Percentiles rank a stretch among this genome's conserved stretches.
Conservation (phyloP, 208 protist genomes). For the Leishmania mexicana region DNA sequence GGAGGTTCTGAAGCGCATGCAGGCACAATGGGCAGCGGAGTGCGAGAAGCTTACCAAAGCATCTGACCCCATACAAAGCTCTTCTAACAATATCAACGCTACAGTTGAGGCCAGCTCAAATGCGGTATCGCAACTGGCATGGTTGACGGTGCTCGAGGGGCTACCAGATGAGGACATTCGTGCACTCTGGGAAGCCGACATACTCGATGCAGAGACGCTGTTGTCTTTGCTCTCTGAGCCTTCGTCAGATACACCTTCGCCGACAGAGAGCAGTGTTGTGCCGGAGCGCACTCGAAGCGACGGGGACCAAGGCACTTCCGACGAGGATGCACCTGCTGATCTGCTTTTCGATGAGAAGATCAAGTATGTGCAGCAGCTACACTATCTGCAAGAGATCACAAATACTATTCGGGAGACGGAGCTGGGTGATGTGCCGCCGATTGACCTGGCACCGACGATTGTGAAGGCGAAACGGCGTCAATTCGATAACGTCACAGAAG, state of each 20-base stretch:
- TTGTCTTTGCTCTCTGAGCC: constrained; percentile 16
- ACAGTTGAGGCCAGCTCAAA: neutral
- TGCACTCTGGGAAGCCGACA: constrained; percentile 45
- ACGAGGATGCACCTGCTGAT: neutral
- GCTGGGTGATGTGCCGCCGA: constrained; percentile 35
- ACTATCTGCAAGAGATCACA: constrained; percentile 55
- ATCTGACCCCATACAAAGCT: neutral
- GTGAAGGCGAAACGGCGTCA: constrained; percentile 51
- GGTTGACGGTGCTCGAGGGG: constrained; percentile 57
- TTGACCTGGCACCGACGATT: constrained; percentile 64
- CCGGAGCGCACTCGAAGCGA: neutral
- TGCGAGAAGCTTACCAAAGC: constrained; percentile 3
- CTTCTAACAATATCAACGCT: neutral
- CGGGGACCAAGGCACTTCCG: neutral
- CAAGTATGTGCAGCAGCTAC: constrained; percentile 36
- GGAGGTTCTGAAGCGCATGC: constrained; percentile 13
- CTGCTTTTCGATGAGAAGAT: constrained; percentile 41
- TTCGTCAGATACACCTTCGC: no score
- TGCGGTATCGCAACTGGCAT: constrained; percentile 32
- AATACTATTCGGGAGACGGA: constrained; percentile 29
- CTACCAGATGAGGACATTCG: constrained; percentile 49
- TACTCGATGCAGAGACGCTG: constrained; percentile 57
- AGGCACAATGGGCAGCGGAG: constrained; percentile 14
- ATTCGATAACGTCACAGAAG: constrained; percentile 56
- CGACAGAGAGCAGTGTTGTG: neutral